These are phyloP conservation scores for Agaricus blazei DNA, from an alignment of 768 basidiomycete species.

Conservation along the genomic window DNA sequence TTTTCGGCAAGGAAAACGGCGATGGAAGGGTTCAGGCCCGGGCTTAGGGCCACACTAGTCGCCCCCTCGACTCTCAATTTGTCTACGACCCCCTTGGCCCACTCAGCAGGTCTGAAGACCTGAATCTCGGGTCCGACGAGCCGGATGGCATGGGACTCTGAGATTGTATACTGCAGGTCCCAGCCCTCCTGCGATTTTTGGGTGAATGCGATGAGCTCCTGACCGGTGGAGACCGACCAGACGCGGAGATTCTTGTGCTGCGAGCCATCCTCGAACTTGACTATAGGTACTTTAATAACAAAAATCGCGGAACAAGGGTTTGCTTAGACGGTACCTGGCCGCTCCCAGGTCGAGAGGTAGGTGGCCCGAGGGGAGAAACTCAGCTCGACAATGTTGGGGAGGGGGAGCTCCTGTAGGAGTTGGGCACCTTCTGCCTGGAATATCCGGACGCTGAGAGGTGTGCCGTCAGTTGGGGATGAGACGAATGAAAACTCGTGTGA, in stretches of 20 bases:
- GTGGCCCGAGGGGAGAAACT: constrained; percentile 92
- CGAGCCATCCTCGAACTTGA: constrained; percentile 83
- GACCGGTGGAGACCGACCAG: constrained; percentile 81
- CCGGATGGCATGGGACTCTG: constrained; percentile 81
- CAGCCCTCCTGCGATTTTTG: constrained; percentile 92
- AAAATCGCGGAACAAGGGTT: neutral
- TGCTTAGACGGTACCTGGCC: constrained; percentile 50
- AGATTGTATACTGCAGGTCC: constrained; percentile 88
- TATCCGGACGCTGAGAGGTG: constrained; percentile 58
- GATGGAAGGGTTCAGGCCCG: constrained; percentile 81
- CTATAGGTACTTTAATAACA: constrained; percentile 21
- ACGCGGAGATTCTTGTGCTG: constrained; percentile 94
- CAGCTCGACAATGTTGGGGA: constrained; percentile 77
- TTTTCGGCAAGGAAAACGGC: constrained; percentile 93
- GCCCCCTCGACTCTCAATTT: constrained; percentile 83
- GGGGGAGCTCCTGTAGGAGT: constrained; percentile 68
- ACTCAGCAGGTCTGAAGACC: constrained; percentile 76
- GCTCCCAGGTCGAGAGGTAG: constrained; percentile 94
- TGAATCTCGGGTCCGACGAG: constrained; percentile 80
- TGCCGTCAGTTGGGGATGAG: constrained; percentile 3
- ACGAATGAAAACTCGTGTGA: constrained; percentile 4
- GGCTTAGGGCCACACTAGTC: constrained; percentile 71
- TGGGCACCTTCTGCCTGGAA: constrained; percentile 69
- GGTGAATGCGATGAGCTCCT: constrained; percentile 81
- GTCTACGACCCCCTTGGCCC: constrained; percentile 73